Evolutionary conservation across 2,329 filamentous ascomycete species (phyloP), one percentile per base, ranked within the genome.

Genomic region (Fusarium praegraminearum): DNA sequence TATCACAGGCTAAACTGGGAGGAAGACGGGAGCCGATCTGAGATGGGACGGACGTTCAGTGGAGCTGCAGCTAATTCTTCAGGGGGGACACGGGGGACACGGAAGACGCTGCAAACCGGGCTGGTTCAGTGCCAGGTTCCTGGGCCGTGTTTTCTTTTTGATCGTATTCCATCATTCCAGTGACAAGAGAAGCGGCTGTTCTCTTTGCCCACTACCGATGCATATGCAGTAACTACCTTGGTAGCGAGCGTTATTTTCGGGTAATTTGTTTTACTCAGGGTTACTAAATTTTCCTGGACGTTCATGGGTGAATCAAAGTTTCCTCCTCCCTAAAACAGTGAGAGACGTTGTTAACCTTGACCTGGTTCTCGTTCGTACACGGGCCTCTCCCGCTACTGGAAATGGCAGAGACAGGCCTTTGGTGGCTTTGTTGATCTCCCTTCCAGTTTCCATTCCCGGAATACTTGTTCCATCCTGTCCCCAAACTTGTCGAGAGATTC

Each of bases 361-460:
- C n/a, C 43, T 58, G 28, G 30, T 40, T 38, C 33, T 47, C 18
- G 38, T 56, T 49, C 16, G 53, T 40, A 70, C 57, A 68, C 49
- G 62, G 67, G 55, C 55, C 67, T 47, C 45, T 43, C 44, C 56
- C 26, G 20, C 60, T 54, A 70, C 68, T 73, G 59, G 62, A 53
- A 57, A 55, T 52, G 53, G 62, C 61, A 36, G 30, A 35, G 55
- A 67, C 53, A 70, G 50, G 50, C 50, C 62, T 61, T 71, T 73
- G 73, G 73, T 65, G 73, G 62, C 69, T 62, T 51, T 47, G 58
- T 68, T 55, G 69, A 71, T 73, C 69, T 75, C 66, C 62, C 54
- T 67, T 53, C 44, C 50, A 44, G 38, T 58, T 69, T 56, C 65
- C 68, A 44, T 58, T 58, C 61, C 65, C 32, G 52, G 64, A 51